Evolutionary conservation across 495 filamentous ascomycete species (phyloP).

Genomic region (Aspergillus haitiensis): DNA sequence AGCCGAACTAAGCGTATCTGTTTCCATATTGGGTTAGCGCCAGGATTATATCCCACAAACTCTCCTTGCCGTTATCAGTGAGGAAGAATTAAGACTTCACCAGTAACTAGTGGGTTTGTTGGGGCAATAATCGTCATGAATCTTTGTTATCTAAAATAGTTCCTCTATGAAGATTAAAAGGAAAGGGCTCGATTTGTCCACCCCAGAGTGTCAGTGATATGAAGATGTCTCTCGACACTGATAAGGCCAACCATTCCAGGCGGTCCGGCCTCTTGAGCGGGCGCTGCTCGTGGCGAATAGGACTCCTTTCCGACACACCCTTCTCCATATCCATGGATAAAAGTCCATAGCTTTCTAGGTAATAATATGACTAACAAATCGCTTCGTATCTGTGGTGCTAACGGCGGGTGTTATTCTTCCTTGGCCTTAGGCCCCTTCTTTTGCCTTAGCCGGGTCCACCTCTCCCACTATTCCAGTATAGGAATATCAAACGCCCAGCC

Average conservation of each 20-base stretch:
- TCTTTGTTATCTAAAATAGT: neutral
- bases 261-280: neutral
- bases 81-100: neutral
- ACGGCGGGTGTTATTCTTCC: neutral
- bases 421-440: neutral
- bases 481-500: neutral
- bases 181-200: too few species aligned
- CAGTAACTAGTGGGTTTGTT: neutral
- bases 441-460: neutral
- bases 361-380: neutral
- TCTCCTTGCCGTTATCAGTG: neutral
- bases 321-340: neutral
- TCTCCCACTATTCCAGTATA: neutral
- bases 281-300: neutral
- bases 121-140: neutral
- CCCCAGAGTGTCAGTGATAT: neutral
- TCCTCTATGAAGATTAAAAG: neutral
- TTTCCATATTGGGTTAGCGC: slow-evolving; percentile 1
- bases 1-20: slow-evolving; percentile 11
- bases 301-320: neutral
- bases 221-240: neutral
- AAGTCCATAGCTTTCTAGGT: neutral
- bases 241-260: neutral
- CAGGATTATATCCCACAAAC: neutral
- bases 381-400: neutral